A percentile compares a stretch with the other conserved stretches of the same genome.
Conservation (phyloP, 225 moss, liverwort and hornwort genomes). For the Ulota crispa region DNA sequence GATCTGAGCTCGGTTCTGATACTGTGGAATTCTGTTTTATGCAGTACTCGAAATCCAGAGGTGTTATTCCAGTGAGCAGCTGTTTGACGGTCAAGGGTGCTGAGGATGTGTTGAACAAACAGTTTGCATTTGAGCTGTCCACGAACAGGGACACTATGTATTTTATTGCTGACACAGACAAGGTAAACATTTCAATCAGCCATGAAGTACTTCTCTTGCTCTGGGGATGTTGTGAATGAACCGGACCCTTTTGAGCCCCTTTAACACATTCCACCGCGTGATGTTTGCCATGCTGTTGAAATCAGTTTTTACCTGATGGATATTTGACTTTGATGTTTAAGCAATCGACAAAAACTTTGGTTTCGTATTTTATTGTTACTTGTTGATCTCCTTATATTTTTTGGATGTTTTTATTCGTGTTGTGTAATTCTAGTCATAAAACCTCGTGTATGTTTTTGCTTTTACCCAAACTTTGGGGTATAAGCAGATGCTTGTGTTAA, state of each 20-base stretch:
- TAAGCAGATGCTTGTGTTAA: neutral
- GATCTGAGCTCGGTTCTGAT: neutral
- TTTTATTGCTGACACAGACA: slow-evolving; percentile 93
- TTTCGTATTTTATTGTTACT: neutral
- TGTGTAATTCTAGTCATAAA: neutral
- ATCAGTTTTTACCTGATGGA: neutral
- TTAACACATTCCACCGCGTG: neutral
- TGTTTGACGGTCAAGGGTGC: slow-evolving; percentile 94
- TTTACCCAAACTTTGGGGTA: neutral
- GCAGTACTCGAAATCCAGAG: slow-evolving; percentile 75
- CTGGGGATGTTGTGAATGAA: neutral
- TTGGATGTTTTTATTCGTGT: neutral
- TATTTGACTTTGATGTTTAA: neutral
- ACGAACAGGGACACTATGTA: slow-evolving; percentile 92
- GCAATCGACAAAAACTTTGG: neutral
- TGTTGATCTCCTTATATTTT: neutral
- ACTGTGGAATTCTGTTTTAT: neutral
- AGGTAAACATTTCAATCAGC: slow-evolving; percentile 33
- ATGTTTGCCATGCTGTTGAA: neutral
- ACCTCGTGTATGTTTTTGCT: neutral
- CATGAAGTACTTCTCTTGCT: neutral
- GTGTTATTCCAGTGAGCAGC: slow-evolving; percentile 74
- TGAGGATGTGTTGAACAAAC: slow-evolving; percentile 85
- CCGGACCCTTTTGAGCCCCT: neutral
- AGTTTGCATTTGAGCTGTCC: slow-evolving; percentile 88